A percentile compares a stretch with the other conserved stretches of the same genome.
phyloP scores from a whole-genome alignment of 257 asterid genomes.

The Solanum tarijense region DNA sequence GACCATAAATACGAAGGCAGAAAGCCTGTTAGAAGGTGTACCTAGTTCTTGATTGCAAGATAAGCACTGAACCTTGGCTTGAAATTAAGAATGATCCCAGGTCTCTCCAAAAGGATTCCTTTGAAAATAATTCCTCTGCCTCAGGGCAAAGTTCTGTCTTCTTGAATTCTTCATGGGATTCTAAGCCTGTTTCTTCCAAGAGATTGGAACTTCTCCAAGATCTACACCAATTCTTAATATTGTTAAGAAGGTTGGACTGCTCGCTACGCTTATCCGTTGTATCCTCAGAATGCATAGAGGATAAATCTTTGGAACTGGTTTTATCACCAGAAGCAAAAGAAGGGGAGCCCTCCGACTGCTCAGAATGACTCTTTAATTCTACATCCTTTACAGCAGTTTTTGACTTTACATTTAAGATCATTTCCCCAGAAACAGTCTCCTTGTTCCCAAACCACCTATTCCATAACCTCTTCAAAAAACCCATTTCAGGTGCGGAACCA shows the following conservation, averaged over 20 bases:
- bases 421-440: conserved; percentile 10
- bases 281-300: conserved; percentile 7
- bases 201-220: conserved; percentile 25
- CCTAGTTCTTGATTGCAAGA: conserved; percentile 62
- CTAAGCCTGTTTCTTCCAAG: conserved; percentile 13
- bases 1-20: background rate
- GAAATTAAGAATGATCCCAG: conserved; percentile 43
- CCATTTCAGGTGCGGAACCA: conserved; percentile 23
- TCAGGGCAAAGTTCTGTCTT: conserved; percentile 2
- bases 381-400: conserved; percentile 10
- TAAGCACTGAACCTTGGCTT: conserved; percentile 27
- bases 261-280: conserved; percentile 11
- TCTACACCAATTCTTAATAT: conserved; percentile 25
- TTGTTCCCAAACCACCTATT: conserved; percentile 39
- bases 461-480: conserved; percentile 40
- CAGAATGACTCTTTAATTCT: conserved; percentile 8
- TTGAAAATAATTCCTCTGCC: conserved; percentile 28
- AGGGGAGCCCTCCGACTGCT: conserved; percentile 11
- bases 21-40: conserved; percentile 4
- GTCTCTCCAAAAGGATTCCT: conserved; percentile 63
- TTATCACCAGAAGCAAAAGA: conserved; percentile 35
- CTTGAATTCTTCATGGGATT: conserved; percentile 15
- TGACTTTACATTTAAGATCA: conserved; percentile 12
- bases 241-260: conserved; percentile 15
- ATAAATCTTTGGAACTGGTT: conserved; percentile 6